Conservation (phyloP, 148 eudicot genomes). For the Mesembryanthemum crystallinum region DNA sequence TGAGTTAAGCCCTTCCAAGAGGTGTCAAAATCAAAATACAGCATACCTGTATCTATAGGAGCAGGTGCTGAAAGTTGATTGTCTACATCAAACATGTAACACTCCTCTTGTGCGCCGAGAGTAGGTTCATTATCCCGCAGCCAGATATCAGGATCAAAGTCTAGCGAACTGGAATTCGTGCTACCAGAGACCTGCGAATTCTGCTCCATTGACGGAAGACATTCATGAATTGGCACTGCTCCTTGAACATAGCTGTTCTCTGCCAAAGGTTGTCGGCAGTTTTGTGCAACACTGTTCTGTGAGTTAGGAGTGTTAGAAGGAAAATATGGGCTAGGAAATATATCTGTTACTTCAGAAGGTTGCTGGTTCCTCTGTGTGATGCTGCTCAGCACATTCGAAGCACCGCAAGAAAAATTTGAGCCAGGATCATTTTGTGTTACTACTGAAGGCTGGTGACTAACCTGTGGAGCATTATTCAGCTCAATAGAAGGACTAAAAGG, state of each 20-base stretch:
- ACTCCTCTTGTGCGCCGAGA: slow-evolving; percentile 24
- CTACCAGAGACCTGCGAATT: slow-evolving; percentile 19
- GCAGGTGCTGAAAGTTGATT: slow-evolving; percentile 32
- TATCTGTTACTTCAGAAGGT: slow-evolving; percentile 19
- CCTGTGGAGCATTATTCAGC: slow-evolving; percentile 13
- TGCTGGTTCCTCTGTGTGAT: slow-evolving; percentile 13
- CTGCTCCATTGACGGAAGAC: slow-evolving; percentile 19
- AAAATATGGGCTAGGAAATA: slow-evolving; percentile 15
- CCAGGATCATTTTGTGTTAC: slow-evolving; percentile 17
- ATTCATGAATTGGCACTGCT: slow-evolving; percentile 19
- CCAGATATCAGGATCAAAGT: slow-evolving; percentile 37
- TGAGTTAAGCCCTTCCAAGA: slow-evolving; percentile 35
- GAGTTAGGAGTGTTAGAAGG: slow-evolving; percentile 11
- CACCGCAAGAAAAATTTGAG: slow-evolving; percentile 9
- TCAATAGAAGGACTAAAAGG: background rate
- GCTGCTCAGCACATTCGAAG: slow-evolving; percentile 1
- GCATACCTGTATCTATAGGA: slow-evolving; percentile 38
- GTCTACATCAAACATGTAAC: slow-evolving; percentile 28
- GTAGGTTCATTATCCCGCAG: slow-evolving; percentile 22
- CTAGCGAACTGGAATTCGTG: slow-evolving; percentile 19
- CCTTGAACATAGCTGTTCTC: slow-evolving; percentile 24
- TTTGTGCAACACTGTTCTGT: slow-evolving; percentile 17
- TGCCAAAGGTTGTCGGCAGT: slow-evolving; percentile 22
- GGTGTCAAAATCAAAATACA: slow-evolving; percentile 43
- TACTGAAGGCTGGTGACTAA: slow-evolving; percentile 19